Evolutionary conservation across 192 early-diverging fungal genomes (phyloP).

Genomic region (Linnemannia zychae): DNA sequence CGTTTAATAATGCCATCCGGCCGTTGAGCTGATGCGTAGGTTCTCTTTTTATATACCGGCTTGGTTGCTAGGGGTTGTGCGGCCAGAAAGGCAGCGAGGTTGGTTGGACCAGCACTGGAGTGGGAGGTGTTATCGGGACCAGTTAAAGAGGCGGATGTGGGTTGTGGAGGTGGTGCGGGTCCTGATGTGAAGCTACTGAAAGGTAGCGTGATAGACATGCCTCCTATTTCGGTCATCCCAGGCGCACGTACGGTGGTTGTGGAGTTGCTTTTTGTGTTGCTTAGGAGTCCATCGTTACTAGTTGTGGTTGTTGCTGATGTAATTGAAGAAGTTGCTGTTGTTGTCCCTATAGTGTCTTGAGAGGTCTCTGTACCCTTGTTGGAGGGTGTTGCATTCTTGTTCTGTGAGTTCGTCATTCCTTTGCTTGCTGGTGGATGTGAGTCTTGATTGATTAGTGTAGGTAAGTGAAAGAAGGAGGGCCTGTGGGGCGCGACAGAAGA

Average conservation of each 20-base stretch:
- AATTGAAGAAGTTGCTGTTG: not conserved
- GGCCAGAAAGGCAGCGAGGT: not conserved
- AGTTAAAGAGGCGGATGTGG: not conserved
- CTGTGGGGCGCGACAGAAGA: too few relatives aligned
- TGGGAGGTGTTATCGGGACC: not conserved
- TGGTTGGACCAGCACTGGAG: not conserved
- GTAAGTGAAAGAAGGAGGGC: too few relatives aligned
- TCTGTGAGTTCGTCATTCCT: not conserved
- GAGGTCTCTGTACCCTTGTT: not conserved
- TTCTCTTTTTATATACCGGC: conserved; percentile 29
- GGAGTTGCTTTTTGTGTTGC: not conserved
- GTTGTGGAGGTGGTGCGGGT: not conserved
- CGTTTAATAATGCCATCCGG: conserved; percentile 27
- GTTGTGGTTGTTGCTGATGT: not conserved
- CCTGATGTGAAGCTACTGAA: conserved; percentile 6
- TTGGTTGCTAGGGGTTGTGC: conserved; percentile 28
- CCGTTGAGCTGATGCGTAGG: not conserved
- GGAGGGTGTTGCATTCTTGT: not conserved
- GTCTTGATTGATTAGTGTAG: not conserved
- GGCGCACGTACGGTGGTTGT: not conserved
- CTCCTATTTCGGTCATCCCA: not conserved
- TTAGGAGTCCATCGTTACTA: not conserved
- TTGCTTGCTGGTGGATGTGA: not conserved
- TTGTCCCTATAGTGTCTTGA: not conserved
- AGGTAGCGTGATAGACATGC: conserved; percentile 5